phyloP scores from a whole-genome alignment of 805 yeast genomes.

The Saturnispora ahearnii region DNA sequence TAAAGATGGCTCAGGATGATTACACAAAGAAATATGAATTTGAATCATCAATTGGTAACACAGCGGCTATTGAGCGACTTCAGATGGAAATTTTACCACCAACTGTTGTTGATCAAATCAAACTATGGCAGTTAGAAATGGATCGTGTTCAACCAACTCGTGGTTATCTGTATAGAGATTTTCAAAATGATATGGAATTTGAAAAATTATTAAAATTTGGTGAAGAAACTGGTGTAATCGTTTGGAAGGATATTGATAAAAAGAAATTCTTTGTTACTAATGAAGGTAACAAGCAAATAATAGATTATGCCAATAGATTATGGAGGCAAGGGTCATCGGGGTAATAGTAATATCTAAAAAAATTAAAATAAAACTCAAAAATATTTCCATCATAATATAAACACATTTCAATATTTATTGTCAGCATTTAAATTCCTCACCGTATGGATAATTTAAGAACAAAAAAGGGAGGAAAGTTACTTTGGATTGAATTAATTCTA shows the following conservation, averaged over 20 bases:
- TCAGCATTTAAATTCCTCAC: too few relatives aligned
- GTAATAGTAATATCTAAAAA: neutral
- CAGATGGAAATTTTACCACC: conserved; percentile 71
- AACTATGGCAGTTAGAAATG: conserved; percentile 91
- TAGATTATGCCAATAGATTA: conserved; percentile 79
- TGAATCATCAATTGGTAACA: conserved; percentile 37
- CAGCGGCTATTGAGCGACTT: conserved; percentile 35
- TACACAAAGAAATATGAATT: conserved; percentile 60
- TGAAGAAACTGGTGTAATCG: conserved; percentile 78
- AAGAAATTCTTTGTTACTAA: conserved; percentile 76
- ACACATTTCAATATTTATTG: too few relatives aligned
- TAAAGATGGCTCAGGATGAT: conserved; percentile 59
- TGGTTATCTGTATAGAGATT: conserved; percentile 85
- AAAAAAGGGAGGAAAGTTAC: neutral
- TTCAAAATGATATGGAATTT: conserved; percentile 68
- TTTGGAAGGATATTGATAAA: conserved; percentile 73
- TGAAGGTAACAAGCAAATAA: conserved; percentile 82
- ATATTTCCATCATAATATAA: neutral
- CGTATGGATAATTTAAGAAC: neutral
- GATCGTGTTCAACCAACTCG: conserved; percentile 83
- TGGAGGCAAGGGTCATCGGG: conserved; percentile 19
- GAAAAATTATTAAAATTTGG: conserved; percentile 68
- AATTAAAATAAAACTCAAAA: neutral
- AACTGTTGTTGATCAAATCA: conserved; percentile 93
- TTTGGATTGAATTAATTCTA: conserved; percentile 9